Conservation (phyloP, 2,329 filamentous ascomycete species). For the Pseudogymnoascus verrucosus region DNA sequence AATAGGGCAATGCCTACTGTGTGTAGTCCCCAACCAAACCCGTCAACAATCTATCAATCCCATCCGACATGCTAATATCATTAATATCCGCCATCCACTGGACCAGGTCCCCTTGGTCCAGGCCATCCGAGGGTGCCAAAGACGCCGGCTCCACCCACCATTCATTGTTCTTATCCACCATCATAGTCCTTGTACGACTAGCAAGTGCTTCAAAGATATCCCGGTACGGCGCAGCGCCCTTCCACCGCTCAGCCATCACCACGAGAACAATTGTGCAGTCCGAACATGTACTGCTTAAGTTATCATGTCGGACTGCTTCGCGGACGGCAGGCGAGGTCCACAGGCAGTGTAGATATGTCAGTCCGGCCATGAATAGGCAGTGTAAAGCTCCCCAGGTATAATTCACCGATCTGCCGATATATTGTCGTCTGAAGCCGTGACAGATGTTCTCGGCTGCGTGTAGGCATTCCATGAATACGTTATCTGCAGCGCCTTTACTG, state of each 20-base stretch:
- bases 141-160: not conserved
- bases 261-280: conserved; percentile 27
- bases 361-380: conserved; percentile 21
- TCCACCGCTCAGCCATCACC: conserved; percentile 28
- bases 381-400: conserved; percentile 22
- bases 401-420: conserved; percentile 13
- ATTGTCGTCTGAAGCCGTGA: conserved; percentile 13
- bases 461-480: not conserved
- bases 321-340: conserved; percentile 24
- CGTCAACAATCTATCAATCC: not conserved
- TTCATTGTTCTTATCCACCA: conserved; percentile 8
- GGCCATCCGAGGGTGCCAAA: not conserved
- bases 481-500: not conserved
- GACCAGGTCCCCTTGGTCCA: not conserved
- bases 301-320: conserved; percentile 10
- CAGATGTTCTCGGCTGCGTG: conserved; percentile 5
- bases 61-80: not conserved
- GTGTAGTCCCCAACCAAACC: not conserved
- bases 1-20: not conserved
- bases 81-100: conserved; percentile 3
- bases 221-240: conserved; percentile 26
- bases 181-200: conserved; percentile 21
- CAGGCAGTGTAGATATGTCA: conserved; percentile 29
- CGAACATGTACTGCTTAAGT: conserved; percentile 24
- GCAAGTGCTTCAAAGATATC: conserved; percentile 29